Conservation (phyloP, 306 rosid genomes). For the Oxytropis ochrocephala region DNA sequence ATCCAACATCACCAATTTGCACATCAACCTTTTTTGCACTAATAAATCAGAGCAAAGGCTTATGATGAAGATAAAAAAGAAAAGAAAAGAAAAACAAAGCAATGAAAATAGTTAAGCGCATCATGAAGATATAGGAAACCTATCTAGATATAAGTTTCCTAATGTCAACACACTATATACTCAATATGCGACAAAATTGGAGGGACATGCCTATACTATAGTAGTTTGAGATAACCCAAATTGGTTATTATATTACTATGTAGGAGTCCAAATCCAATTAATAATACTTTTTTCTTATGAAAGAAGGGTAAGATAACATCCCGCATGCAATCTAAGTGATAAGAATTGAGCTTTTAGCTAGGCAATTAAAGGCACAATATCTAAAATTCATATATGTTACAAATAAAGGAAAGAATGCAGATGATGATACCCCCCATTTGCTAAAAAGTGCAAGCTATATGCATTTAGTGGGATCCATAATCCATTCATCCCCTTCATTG, state of each 20-base stretch:
- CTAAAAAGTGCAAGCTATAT: slow-evolving; percentile 9
- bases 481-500: neutral
- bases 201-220: slow-evolving; percentile 36
- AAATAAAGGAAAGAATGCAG: slow-evolving; percentile 10
- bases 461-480: slow-evolving; percentile 15
- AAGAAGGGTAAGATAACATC: neutral
- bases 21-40: slow-evolving; percentile 12
- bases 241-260: neutral
- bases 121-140: neutral
- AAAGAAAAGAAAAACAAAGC: neutral
- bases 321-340: slow-evolving; percentile 20
- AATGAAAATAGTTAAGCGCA: neutral
- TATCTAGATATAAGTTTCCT: neutral
- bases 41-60: neutral
- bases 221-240: slow-evolving; percentile 27
- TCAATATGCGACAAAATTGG: slow-evolving; percentile 18
- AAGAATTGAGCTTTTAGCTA: slow-evolving; percentile 28
- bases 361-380: slow-evolving; percentile 3
- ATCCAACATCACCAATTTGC: slow-evolving; percentile 21
- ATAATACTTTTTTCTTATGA: neutral
- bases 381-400: neutral
- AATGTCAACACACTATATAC: neutral
- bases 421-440: slow-evolving; percentile 4
- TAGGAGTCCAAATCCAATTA: no score
- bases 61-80: neutral